Percentiles rank a stretch among this genome's conserved stretches.
Evolutionary conservation across 495 filamentous ascomycete species (phyloP).

Genomic region (Trichoderma erinaceum): DNA sequence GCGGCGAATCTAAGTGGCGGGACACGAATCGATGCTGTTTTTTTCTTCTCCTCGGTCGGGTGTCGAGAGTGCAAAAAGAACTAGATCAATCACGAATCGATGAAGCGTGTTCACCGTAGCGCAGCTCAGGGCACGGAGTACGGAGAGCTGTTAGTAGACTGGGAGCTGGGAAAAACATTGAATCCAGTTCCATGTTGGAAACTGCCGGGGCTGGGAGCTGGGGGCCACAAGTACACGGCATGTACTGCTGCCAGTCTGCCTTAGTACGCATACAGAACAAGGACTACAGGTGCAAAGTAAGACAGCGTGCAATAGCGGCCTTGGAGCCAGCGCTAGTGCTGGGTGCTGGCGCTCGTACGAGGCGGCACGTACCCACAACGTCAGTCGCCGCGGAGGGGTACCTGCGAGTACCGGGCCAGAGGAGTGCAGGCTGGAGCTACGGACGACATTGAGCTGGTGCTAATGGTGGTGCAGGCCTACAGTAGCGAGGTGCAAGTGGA

Average conservation of each 20-base stretch:
- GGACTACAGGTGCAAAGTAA: no score
- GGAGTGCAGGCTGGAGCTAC: no score
- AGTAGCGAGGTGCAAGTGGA: no score
- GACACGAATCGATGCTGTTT: neutral
- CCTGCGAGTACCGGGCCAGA: neutral
- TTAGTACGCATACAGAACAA: no score
- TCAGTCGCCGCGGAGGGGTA: neutral
- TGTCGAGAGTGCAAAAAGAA: constrained; percentile 8
- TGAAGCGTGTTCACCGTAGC: constrained; percentile 11
- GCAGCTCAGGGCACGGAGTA: constrained; percentile 10
- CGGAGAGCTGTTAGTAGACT: neutral
- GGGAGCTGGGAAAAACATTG: neutral
- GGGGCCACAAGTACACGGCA: neutral
- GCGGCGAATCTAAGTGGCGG: neutral
- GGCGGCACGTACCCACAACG: no score
- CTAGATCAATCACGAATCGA: constrained; percentile 1
- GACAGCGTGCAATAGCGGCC: no score
- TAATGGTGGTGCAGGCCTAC: no score
- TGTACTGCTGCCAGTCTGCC: neutral
- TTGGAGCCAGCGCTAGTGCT: neutral
- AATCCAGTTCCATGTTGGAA: neutral
- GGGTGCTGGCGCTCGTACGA: neutral
- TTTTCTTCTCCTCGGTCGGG: neutral
- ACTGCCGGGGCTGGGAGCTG: constrained; percentile 11
- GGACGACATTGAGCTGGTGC: no score